phyloP scores from a whole-genome alignment of 352 stramenopile genomes.

The Phytopythium mirpurense region DNA sequence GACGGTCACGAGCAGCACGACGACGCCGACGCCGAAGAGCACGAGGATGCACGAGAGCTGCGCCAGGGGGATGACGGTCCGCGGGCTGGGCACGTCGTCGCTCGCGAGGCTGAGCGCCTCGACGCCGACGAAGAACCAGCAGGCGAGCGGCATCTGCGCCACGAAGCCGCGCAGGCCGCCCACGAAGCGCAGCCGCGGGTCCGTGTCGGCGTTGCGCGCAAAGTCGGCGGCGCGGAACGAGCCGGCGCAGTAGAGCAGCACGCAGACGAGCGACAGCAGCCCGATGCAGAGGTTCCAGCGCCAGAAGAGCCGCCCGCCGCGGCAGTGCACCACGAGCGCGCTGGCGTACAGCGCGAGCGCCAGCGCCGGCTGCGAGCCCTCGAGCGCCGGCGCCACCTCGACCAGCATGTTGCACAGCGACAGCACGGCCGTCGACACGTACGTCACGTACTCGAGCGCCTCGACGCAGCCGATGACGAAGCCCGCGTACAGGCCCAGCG shows the following conservation, averaged over 20 bases:
- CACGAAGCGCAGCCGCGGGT: conserved; percentile 13
- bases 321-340: conserved; percentile 17
- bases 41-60: conserved; percentile 25
- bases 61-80: conserved; percentile 15
- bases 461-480: conserved; percentile 32
- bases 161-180: conserved; percentile 17
- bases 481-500: conserved; percentile 23
- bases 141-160: conserved; percentile 17
- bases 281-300: conserved; percentile 22
- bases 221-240: conserved; percentile 21
- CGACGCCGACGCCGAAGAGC: conserved; percentile 17
- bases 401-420: conserved; percentile 20
- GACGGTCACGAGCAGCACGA: conserved; percentile 21
- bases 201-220: conserved; percentile 10
- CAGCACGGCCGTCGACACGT: conserved; percentile 20
- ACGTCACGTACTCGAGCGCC: conserved; percentile 29
- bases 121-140: conserved; percentile 23
- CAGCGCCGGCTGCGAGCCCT: conserved; percentile 13
- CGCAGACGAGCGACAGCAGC: conserved; percentile 21
- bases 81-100: conserved; percentile 8
- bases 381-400: conserved; percentile 9
- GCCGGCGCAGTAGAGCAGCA: conserved; percentile 25
- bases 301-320: conserved; percentile 26
- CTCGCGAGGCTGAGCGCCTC: conserved; percentile 9
- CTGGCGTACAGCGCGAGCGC: conserved; percentile 19